Percentiles rank a stretch among this genome's conserved stretches.
Evolutionary conservation across 768 basidiomycete genomes (phyloP).

Genomic region (Bullera alba): DNA sequence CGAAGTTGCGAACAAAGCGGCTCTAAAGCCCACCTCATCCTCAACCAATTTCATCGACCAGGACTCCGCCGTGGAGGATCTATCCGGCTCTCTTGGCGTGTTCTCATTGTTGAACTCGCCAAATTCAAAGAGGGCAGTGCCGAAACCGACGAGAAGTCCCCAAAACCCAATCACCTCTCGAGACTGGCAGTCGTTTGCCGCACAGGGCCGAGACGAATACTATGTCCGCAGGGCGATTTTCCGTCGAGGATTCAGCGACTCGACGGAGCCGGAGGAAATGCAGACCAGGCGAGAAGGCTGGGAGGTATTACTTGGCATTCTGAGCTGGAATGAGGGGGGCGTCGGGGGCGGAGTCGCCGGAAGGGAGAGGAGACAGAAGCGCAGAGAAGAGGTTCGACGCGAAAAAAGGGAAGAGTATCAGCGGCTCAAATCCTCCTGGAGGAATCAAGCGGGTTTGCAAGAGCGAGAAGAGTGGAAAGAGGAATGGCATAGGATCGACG

Average conservation of each 20-base stretch:
- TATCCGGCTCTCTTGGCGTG: conserved; percentile 30
- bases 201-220: conserved; percentile 37
- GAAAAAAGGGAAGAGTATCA: conserved; percentile 55
- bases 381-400: conserved; percentile 36
- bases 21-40: neutral
- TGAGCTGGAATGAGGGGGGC: conserved; percentile 66
- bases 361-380: conserved; percentile 62
- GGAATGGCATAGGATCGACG: conserved; percentile 51
- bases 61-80: conserved; percentile 33
- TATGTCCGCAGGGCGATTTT: conserved; percentile 45
- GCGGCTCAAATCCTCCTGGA: conserved; percentile 69
- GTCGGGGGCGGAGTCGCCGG: conserved; percentile 55
- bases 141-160: conserved; percentile 65
- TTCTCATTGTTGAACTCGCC: conserved; percentile 32
- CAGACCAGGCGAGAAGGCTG: conserved; percentile 63
- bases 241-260: conserved; percentile 32
- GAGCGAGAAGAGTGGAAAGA: conserved; percentile 63
- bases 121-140: conserved; percentile 33
- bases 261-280: conserved; percentile 26
- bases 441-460: conserved; percentile 56
- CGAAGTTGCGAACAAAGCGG: conserved; percentile 52
- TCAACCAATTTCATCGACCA: too few relatives aligned
- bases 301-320: conserved; percentile 82
- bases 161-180: conserved; percentile 65
- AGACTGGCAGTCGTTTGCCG: conserved; percentile 58